Evolutionary conservation across 2,329 filamentous ascomycete species (phyloP), one percentile per base, ranked within the genome.

Genomic region (Venturiaceae sp.): DNA sequence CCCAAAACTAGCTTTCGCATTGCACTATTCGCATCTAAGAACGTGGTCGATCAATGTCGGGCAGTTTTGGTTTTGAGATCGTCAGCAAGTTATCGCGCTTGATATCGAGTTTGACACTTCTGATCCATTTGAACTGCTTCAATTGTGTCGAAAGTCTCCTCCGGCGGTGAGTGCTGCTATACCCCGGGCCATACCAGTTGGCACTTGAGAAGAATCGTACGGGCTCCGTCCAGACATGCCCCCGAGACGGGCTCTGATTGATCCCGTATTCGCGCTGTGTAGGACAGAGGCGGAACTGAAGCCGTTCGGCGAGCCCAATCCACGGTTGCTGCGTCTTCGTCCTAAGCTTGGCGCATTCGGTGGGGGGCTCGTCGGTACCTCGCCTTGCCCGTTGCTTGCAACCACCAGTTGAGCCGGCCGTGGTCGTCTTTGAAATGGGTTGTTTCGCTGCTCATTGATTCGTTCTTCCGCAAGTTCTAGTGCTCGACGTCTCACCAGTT

Each of bases 381-480:
- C 53, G n/a, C 34, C 16, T 9, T 37, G 33, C 39, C 14, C 41
- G 44, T 23, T 50, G 14, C 14, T 21, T 50, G 13, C 9, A 13
- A 14, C 26, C 8, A 9, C 16, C 21, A 19, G 16, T 36, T 37
- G 53, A 19, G 23, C 34, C 16, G 23, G 32, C 4, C 37, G 28
- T 16, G 53, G 36, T 28, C n/a, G 32, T 56, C 33, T 36, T 19
- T 32, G 53, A 16, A 32, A 56, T 7, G 28, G 32, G 23, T 44
- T 36, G 26, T 39, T 56, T 1, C 23, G 52, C 52, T 23, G 52
- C 16, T 39, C 34, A 9, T 36, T 39, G 32, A 54, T 39, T 3
- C 37, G 54, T 16, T 56, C 36, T 33, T 52, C 41, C 8, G 54
- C 44, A n/a, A 61, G 60, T 26, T 59, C 57, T 39, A 59, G 52